Evolutionary conservation across 805 yeast genomes (phyloP), one percentile per base, ranked within the genome.

Genomic region (Starmerella asiatica): DNA sequence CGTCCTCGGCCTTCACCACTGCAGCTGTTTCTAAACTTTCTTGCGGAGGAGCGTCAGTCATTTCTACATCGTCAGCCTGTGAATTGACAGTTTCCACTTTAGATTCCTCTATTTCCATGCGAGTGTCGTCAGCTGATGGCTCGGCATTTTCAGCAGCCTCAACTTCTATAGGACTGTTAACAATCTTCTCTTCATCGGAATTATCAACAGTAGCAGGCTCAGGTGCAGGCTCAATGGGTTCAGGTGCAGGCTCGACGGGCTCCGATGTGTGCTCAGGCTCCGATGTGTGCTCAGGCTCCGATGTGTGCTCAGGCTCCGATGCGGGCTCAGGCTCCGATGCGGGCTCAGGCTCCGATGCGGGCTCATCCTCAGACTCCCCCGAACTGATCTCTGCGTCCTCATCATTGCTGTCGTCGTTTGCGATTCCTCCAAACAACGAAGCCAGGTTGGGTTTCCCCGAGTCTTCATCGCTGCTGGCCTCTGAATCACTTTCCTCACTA

Each of bases 291-390:
- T n/a, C n/a, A n/a, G n/a, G n/a, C 20, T 30, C 33, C 21, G 28
- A 24, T 14, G 9, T 14, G 20, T 47, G 53, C 28, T 37, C 48
- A 21, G 36, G 45, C 26, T 45, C 51, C 5, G 37, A 30, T 18
- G 38, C 36, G 38, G 55, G 9, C 7, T 51, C 56, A 12, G 50
- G 55, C 3, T 51, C 55, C 15, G 42, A 47, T 17, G 35, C 36
- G 43, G 38, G 47, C 20, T 40, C 52, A 19, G 48, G 53, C 6
- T 34, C 46, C 15, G 17, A 39, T 76, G 79, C 53, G 71, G 73
- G 38, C 15, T 23, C 36, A 28, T 29, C 32, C 2, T 4, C 29
- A 27, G 32, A 39, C 15, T 43, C 50, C 17, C 42, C 50, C 21
- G 42, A 59, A 18, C 51, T 52, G 29, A 52, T 61, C 34, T 55